phyloP scores from a whole-genome alignment of 192 early-diverging fungal species.

The Backusella circina region DNA sequence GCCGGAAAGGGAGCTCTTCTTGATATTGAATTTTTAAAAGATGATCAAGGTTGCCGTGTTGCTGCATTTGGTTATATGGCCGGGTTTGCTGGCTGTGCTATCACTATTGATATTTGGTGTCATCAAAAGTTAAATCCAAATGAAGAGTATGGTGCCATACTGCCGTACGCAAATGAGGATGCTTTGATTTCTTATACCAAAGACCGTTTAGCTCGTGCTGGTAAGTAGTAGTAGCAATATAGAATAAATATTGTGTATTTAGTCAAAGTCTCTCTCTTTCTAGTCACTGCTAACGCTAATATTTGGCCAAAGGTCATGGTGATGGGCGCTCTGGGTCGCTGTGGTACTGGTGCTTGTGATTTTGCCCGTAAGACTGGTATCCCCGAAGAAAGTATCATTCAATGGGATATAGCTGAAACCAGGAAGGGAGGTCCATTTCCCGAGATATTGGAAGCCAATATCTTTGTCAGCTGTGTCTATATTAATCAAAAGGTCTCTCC shows the following conservation, averaged over 20 bases:
- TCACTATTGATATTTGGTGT: constrained; percentile 90
- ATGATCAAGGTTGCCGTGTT: constrained; percentile 81
- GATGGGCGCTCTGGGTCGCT: constrained; percentile 97
- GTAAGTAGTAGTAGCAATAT: constrained; percentile 32
- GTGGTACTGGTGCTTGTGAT: constrained; percentile 86
- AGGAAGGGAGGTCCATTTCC: constrained; percentile 88
- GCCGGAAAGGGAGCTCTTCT: constrained; percentile 81
- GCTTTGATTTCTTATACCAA: constrained; percentile 71
- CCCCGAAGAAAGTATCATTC: constrained; percentile 80
- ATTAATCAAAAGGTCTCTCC: constrained; percentile 88
- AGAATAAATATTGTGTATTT: background rate
- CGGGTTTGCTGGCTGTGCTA: constrained; percentile 88
- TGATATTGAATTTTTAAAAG: constrained; percentile 89
- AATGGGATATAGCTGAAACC: constrained; percentile 97
- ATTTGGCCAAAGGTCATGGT: constrained; percentile 84
- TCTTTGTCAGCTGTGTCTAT: constrained; percentile 99
- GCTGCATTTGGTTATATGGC: constrained; percentile 97
- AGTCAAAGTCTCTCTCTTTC: background rate
- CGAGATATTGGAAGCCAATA: constrained; percentile 83
- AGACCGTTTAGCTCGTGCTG: constrained; percentile 53
- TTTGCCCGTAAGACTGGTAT: constrained; percentile 81
- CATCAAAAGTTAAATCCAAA: constrained; percentile 60
- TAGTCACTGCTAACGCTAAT: constrained; percentile 53
- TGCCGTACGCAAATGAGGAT: constrained; percentile 84
- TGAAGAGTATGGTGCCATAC: constrained; percentile 66